Evolutionary conservation across 2,329 filamentous ascomycete genomes (phyloP).

Genomic region (Metarhizium album): DNA sequence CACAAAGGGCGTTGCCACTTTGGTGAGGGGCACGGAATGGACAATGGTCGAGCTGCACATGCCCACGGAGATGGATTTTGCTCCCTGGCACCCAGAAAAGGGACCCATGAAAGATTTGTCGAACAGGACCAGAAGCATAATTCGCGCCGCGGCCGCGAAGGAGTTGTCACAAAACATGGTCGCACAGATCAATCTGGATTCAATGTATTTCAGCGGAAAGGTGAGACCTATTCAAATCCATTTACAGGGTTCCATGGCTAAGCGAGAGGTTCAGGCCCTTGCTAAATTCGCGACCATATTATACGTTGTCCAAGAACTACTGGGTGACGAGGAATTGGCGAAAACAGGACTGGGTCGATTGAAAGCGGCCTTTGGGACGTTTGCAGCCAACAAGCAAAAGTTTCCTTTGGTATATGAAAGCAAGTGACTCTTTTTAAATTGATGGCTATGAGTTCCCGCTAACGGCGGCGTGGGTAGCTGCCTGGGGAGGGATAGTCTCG

Average conservation of each 20-base stretch:
- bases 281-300: constrained; percentile 66
- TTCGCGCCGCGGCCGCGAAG: constrained; percentile 51
- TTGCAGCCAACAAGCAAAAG: constrained; percentile 56
- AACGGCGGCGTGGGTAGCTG: constrained; percentile 26
- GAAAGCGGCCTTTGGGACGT: constrained; percentile 55
- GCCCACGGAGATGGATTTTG: constrained; percentile 64
- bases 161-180: constrained; percentile 70
- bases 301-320: constrained; percentile 53
- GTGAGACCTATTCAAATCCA: constrained; percentile 23
- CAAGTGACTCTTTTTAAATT: constrained; percentile 22
- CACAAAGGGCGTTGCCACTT: constrained; percentile 72
- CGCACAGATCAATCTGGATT: constrained; percentile 63
- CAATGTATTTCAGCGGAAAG: constrained; percentile 91
- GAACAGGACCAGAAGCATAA: constrained; percentile 42
- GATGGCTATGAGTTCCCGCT: constrained; percentile 5
- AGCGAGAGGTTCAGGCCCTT: constrained; percentile 39
- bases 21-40: constrained; percentile 63
- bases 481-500: constrained; percentile 75
- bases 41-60: constrained; percentile 66
- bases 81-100: constrained; percentile 58
- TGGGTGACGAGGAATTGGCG: constrained; percentile 46
- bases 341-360: constrained; percentile 48
- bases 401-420: constrained; percentile 55
- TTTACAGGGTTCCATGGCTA: not conserved
- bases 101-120: constrained; percentile 37